Evolutionary conservation across 495 filamentous ascomycete species (phyloP), one percentile per base, ranked within the genome.

Genomic region (Amphirosellinia nigrospora): DNA sequence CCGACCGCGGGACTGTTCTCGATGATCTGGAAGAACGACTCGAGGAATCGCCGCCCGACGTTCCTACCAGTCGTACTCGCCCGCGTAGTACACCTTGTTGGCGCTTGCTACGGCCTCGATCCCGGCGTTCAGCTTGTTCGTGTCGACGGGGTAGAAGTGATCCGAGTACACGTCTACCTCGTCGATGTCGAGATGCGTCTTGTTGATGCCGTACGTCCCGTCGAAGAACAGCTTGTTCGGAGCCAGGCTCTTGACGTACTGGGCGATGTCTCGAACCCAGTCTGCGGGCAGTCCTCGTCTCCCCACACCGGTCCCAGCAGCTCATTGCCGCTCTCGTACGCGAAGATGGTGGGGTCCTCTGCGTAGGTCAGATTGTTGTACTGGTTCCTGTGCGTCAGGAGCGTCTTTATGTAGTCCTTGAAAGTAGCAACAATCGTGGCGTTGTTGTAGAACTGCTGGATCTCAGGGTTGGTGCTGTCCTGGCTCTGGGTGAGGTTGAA

Each of bases 311-410:
- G 78, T 5, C 85, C 86, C 13, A 78, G 74, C 26, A 88, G 80
- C 73, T 88, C 86, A 72, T 88, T 87, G 9, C 86, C 85, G 0
- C 84, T 87, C 74, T 87, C 85, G 66, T 85, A 85, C 16, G 82
- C 85, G 66, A 86, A 85, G 56, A 88, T 87, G 0, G 85, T 88
- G 0, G 86, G 84, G 68, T 88, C 86, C 56, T 86, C 79, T 30
- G 86, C 86, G 58, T 86, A 88, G 0, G 82, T 84, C 4, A 87
- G 76, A 43, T 85, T 85, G n/a, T 82, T 87, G 71, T 85, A 86
- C 21, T 79, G 83, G 71, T 88, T 88, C 19, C 75, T 71, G 69
- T 88, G 86, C 0, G 83, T 85, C 21, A 87, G 52, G 6, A 86
- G 76, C 52, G 79, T 75, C 28, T 79, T 71, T 75, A 88, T 83